Conservation (phyloP, 768 basidiomycete species). For the Sistotremastrum niveocremeum region DNA sequence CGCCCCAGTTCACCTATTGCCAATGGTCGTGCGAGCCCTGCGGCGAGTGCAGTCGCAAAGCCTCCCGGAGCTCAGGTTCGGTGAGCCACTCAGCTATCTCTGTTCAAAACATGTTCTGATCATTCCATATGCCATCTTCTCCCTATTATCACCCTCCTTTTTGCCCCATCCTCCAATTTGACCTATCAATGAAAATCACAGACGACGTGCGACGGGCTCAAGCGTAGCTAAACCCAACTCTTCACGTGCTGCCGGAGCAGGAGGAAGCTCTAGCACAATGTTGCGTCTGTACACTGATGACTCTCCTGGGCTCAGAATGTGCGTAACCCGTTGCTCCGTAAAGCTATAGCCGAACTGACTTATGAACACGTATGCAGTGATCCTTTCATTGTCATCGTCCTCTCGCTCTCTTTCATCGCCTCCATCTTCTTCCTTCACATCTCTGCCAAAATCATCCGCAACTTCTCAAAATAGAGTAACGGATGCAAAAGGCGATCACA, state of each 20-base stretch:
- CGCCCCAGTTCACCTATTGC: conserved; percentile 25
- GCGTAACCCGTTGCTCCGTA: conserved; percentile 23
- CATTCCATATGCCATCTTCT: background rate
- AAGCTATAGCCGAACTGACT: background rate
- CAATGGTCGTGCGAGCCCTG: conserved; percentile 23
- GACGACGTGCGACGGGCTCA: conserved; percentile 58
- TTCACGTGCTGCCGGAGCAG: conserved; percentile 81
- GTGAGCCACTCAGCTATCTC: conserved; percentile 23
- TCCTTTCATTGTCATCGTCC: conserved; percentile 91
- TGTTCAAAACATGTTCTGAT: background rate
- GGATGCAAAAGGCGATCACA: too few relatives aligned
- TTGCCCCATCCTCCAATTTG: background rate
- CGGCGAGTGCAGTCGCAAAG: conserved; percentile 37
- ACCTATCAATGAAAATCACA: conserved; percentile 13
- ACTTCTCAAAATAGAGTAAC: conserved; percentile 57
- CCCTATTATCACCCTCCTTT: too few relatives aligned
- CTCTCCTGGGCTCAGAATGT: conserved; percentile 95
- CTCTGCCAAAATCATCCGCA: conserved; percentile 84
- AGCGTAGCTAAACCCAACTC: conserved; percentile 73
- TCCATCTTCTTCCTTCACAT: conserved; percentile 99
- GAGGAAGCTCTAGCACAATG: conserved; percentile 97
- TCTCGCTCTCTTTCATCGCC: conserved; percentile 92
- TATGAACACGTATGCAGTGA: conserved; percentile 38
- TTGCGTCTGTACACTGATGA: conserved; percentile 98
- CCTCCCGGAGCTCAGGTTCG: conserved; percentile 75